phyloP scores from a whole-genome alignment of 2,329 filamentous ascomycete genomes.

The Cordyceps tenuipes region DNA sequence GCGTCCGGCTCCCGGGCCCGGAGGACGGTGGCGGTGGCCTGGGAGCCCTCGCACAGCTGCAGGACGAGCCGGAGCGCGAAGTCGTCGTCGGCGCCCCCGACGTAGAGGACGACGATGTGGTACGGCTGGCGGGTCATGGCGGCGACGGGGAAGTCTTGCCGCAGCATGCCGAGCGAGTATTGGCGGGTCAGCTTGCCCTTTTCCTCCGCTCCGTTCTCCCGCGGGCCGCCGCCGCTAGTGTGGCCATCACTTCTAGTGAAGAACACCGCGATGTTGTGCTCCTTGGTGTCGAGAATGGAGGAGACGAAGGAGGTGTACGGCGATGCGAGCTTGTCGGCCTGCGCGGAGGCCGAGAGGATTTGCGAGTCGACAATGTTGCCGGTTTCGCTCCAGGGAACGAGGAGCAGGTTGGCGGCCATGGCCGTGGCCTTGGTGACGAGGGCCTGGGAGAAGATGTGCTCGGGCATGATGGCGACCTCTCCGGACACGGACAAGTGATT shows the following conservation, averaged over 20 bases:
- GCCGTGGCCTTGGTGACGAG: conserved; percentile 63
- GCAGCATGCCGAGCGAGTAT: conserved; percentile 49
- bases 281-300: conserved; percentile 52
- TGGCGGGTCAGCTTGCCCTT: conserved; percentile 37
- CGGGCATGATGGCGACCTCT: conserved; percentile 70
- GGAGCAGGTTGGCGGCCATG: conserved; percentile 61
- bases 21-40: conserved; percentile 70
- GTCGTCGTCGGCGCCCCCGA: conserved; percentile 75
- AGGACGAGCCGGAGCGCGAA: conserved; percentile 73
- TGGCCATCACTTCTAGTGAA: conserved; percentile 49
- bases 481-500: conserved; percentile 72
- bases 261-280: conserved; percentile 67
- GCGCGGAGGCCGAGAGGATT: conserved; percentile 19
- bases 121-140: conserved; percentile 62
- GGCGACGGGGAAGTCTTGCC: conserved; percentile 46
- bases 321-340: conserved; percentile 31
- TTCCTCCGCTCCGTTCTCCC: conserved; percentile 38
- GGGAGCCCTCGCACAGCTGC: conserved; percentile 71
- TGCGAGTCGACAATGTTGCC: conserved; percentile 64
- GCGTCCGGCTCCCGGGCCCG: conserved; percentile 4
- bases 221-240: conserved; percentile 30
- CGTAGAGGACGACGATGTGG: conserved; percentile 80
- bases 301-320: conserved; percentile 68
- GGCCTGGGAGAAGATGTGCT: conserved; percentile 70
- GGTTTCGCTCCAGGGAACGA: conserved; percentile 86